Conservation (phyloP, 768 basidiomycete species). For the Hydnomerulius pinastri region DNA sequence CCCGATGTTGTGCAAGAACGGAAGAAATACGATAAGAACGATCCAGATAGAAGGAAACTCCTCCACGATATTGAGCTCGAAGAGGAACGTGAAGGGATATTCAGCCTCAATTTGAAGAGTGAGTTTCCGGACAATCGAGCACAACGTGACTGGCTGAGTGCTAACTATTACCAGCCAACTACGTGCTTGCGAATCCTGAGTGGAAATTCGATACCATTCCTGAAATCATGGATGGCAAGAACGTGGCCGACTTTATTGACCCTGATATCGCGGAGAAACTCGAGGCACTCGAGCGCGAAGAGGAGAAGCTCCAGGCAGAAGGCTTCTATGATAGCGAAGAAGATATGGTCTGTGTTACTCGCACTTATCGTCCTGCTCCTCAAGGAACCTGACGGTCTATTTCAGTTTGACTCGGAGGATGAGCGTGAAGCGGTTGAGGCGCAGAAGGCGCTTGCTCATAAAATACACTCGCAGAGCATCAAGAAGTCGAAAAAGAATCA, state of each 20-base stretch:
- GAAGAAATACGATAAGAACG: slow-evolving; percentile 84
- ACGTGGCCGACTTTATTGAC: slow-evolving; percentile 97
- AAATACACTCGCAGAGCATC: slow-evolving; percentile 70
- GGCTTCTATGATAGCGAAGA: slow-evolving; percentile 94
- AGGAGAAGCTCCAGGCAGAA: slow-evolving; percentile 90
- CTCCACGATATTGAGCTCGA: slow-evolving; percentile 83
- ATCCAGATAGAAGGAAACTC: slow-evolving; percentile 73
- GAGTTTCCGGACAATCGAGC: slow-evolving; percentile 14
- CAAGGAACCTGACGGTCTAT: not conserved
- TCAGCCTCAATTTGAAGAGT: slow-evolving; percentile 90
- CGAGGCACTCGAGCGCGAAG: slow-evolving; percentile 95
- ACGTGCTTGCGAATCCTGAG: slow-evolving; percentile 81
- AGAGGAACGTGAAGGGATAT: slow-evolving; percentile 89
- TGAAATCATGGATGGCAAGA: slow-evolving; percentile 99
- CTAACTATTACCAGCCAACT: slow-evolving; percentile 67
- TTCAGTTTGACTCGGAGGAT: slow-evolving; percentile 63
- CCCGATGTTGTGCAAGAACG: slow-evolving; percentile 78
- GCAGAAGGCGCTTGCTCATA: slow-evolving; percentile 57
- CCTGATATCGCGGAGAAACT: slow-evolving; percentile 96
- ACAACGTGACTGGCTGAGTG: slow-evolving; percentile 1
- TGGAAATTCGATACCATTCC: slow-evolving; percentile 98
- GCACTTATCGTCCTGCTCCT: not conserved
- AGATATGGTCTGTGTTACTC: slow-evolving; percentile 73
- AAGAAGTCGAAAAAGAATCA: slow-evolving; percentile 91
- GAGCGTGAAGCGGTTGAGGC: slow-evolving; percentile 75